Evolutionary conservation across 371 early-diverging fungal species (phyloP), one percentile per base, ranked within the genome.

Genomic region (Lichtheimia corymbifera): DNA sequence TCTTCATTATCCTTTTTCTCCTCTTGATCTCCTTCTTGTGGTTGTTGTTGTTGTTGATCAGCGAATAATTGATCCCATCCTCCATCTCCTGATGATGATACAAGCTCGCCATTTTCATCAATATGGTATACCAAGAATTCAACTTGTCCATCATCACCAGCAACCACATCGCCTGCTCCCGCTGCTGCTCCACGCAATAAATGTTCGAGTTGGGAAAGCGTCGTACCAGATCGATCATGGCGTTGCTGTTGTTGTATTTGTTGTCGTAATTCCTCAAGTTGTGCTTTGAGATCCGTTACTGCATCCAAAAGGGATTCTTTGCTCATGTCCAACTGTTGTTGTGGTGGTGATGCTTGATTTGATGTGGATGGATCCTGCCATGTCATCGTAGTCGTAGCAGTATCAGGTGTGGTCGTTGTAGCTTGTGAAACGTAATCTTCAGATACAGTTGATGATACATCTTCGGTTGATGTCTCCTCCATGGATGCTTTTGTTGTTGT

Each of bases 31-130:
- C 67, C 67, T 17, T 62, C n/a, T n/a, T n/a, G n/a, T n/a, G n/a
- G 63, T 44, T 62, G 55, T 22, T 59, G 55, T 22, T 70, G 64
- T 11, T 72, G 40, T n/a, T 66, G 56, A 11, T 66, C 64, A 9
- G 35, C 9, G 11, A 35, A 35, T 9, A 35, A 11, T 35, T 6
- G 11, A 35, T 35, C 35, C 6, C 4, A 35, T 35, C 35, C 35
- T 35, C 35, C 35, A 68, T 58, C 24, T 68, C 53, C 11, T 64
- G 50, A 13, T 50, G 47, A 13, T 9, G 47, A 13, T 9, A 22
- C 47, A 18, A 22, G 47, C 5, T n/a, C 11, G 17, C 47, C 22
- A 9, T 22, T 47, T 6, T 47, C 55, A 35, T 63, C 61, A 15
- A 59, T 57, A 27, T 17, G 17, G 18, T 43, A 25, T 7, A 20